Conservation (phyloP, 2,329 filamentous ascomycete genomes). For the Aurifilum marmelostoma region DNA sequence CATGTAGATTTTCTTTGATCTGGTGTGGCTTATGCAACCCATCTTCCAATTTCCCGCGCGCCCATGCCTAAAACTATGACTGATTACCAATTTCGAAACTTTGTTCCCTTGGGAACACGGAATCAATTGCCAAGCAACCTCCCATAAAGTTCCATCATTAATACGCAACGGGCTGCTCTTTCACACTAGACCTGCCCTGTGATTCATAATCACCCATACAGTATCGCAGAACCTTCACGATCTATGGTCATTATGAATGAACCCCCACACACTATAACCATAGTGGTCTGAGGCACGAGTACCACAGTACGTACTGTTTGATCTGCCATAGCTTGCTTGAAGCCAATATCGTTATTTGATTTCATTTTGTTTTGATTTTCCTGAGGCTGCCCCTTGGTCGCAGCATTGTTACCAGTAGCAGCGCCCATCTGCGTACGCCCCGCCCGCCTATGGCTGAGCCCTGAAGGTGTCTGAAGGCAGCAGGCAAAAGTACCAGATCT, state of each 20-base stretch:
- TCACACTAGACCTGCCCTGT: background rate
- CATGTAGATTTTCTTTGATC: background rate
- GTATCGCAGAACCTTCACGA: background rate
- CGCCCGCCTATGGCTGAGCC: constrained; percentile 2
- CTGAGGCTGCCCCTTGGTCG: background rate
- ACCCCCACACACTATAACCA: background rate
- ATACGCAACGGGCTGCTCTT: background rate
- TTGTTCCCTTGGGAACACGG: background rate
- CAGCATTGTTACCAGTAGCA: background rate
- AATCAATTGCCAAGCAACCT: background rate
- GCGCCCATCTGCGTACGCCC: no score
- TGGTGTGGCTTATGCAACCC: background rate
- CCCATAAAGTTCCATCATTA: background rate
- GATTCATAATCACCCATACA: constrained; percentile 21
- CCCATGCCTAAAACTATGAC: background rate
- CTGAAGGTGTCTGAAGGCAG: background rate
- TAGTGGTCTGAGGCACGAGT: background rate
- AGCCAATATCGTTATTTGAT: background rate
- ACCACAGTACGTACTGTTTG: background rate
- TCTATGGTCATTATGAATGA: background rate
- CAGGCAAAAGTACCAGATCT: background rate
- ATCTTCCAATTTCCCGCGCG: background rate
- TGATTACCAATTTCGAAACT: constrained; percentile 18
- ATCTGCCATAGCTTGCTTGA: background rate
- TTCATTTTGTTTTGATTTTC: background rate